Evolutionary conservation across 805 yeast species (phyloP), one percentile per base, ranked within the genome.

Genomic region (Schwanniomyces yamadae): DNA sequence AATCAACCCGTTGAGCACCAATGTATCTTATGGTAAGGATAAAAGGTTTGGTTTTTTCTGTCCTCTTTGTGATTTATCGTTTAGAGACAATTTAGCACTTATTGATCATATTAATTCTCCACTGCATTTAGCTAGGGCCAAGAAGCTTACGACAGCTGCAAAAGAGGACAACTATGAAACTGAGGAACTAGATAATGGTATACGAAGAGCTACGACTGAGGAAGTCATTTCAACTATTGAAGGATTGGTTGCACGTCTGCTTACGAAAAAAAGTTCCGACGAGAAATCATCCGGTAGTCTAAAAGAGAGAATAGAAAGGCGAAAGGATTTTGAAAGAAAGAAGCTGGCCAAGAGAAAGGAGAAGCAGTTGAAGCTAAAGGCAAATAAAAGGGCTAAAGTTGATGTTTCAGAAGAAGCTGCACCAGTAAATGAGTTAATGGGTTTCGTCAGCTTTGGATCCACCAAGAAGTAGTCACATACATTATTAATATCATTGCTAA

Each of bases 11-110:
- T 45, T 25, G 36, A 42, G 30, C 12, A 19, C 29, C 1, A 33
- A 33, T 21, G 23, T 15, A 2, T 37, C 49, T 1, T 53, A 12
- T 46, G 69, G 53, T 35, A 59, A 47, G 28, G 64, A 42, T 78
- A 88, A 36, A 72, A 77, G 84, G 17, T 85, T 86, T 41, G 96
- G 97, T 15, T 91, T 91, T 59, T 75, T 75, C 48, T 93, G 99
- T 60, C 84, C 82, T 8, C 57, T 77, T 1, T 93, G 99, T 59
- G 77, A 82, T 44, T 57, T 86, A 39, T 82, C 91, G 2, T 91
- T 78, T 61, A 80, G 88, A 52, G 97, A 93, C 55, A 83, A 84
- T 38, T 62, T 88, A 46, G 84, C 88, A 42, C 79, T 80, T 54
- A 71, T 87, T 3, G 95, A 90, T 53, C 98, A 93, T 62, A 65